Evolutionary conservation across 352 stramenopile species (phyloP).

Genomic region (Phytophthora vignae): DNA sequence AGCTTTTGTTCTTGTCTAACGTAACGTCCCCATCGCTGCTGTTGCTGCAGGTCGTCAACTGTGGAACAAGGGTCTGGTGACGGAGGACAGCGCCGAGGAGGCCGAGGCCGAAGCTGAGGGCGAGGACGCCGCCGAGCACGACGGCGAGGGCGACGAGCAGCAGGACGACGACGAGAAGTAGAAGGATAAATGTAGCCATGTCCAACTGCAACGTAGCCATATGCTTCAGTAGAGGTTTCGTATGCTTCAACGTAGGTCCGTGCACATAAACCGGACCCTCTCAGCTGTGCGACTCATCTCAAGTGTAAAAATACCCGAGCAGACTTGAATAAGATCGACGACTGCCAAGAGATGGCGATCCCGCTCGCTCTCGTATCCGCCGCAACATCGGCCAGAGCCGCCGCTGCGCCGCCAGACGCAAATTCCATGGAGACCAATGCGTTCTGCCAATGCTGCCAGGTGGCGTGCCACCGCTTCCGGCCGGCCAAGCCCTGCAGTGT

Average conservation of each 20-base stretch:
- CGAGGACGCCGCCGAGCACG: constrained; percentile 47
- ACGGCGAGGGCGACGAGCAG: constrained; percentile 44
- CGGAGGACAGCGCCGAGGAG: constrained; percentile 59
- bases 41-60: constrained; percentile 57
- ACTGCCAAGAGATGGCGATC: constrained; percentile 24
- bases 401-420: constrained; percentile 3
- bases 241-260: constrained; percentile 17
- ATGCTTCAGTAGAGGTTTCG: constrained; percentile 7
- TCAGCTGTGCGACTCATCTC: constrained; percentile 26
- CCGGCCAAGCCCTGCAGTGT: constrained; percentile 50
- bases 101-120: constrained; percentile 56
- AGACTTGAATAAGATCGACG: constrained; percentile 29
- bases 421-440: background rate
- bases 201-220: background rate
- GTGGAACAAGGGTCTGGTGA: constrained; percentile 79
- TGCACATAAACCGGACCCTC: background rate
- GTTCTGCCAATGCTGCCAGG: constrained; percentile 56
- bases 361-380: constrained; percentile 10
- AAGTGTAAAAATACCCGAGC: constrained; percentile 23
- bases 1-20: constrained; percentile 7
- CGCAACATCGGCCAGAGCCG: constrained; percentile 2
- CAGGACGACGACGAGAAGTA: constrained; percentile 33
- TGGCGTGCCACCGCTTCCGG: constrained; percentile 53
- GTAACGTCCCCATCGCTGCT: constrained; percentile 13
- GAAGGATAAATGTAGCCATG: constrained; percentile 12